Evolutionary conservation across 2,329 filamentous ascomycete species (phyloP), one percentile per base, ranked within the genome.

Genomic region (Aspergillus sp.): DNA sequence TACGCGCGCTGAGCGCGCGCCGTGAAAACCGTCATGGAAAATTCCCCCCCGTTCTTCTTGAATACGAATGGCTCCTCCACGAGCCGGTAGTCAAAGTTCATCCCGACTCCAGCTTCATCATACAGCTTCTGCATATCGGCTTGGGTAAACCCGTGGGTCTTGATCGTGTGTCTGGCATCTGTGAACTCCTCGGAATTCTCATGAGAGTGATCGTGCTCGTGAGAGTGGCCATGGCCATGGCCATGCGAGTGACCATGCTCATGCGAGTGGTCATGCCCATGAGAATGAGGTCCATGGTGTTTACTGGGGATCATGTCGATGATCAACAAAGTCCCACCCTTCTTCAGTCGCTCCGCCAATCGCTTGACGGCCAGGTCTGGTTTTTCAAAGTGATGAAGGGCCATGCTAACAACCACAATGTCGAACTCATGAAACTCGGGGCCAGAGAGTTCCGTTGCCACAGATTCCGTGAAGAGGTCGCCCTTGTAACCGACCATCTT

Each of bases 391-490:
- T 91, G 88, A 72, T 90, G 87, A 63, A 88, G 83, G 1, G 85
- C 87, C 49, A 86, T 74, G 36, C 86, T 86, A 18, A 90, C 83
- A 47, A 82, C 82, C 6, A 84, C 84, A 39, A 89, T 69, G 72
- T 94, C 90, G 69, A 94, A 92, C 69, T 85, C 80, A 71, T 81
- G 84, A 77, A 90, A 91, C 32, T 86, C 82, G 10, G 83, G 77
- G 52, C 81, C 82, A 45, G 84, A 78, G 62, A 93, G 83, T 22
- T 82, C 76, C 1, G 80, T 76, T 18, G 89, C 81, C 47, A 81
- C 77, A 3, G 80, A 69, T 51, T 82, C 78, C 9, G 72, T 76
- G 31, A 84, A 73, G 6, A 90, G 80, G 69, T 90, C 83, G 51
- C 86, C 88, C 24, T 82, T 75, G 56, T 82, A 75, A 20, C 85